phyloP scores from a whole-genome alignment of 192 early-diverging fungal species.

The Coemansia sp. region DNA sequence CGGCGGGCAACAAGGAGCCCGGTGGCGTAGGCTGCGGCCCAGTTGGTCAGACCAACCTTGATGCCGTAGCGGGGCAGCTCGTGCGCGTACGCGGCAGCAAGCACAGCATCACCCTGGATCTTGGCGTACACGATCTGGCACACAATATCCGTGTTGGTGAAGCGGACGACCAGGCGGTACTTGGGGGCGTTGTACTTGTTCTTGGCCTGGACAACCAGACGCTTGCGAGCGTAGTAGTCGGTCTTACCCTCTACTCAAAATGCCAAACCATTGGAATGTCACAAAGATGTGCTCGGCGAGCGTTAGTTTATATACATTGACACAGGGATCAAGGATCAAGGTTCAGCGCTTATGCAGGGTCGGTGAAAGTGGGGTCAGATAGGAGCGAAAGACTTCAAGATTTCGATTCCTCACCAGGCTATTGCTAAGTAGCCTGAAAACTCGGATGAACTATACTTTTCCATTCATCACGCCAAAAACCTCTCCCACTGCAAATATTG shows the following conservation, averaged over 20 bases:
- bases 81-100: slow-evolving; percentile 93
- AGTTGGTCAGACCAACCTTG: slow-evolving; percentile 99
- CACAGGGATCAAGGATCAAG: too few relatives aligned
- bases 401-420: slow-evolving; percentile 56
- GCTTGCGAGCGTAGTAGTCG: slow-evolving; percentile 99
- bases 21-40: slow-evolving; percentile 97
- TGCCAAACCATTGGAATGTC: slow-evolving; percentile 3
- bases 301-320: too few relatives aligned
- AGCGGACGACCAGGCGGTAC: slow-evolving; percentile 98
- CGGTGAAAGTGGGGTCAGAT: slow-evolving; percentile 60
- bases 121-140: slow-evolving; percentile 98
- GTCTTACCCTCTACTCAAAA: slow-evolving; percentile 92
- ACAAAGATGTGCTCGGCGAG: too few relatives aligned
- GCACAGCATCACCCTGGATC: slow-evolving; percentile 94
- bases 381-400: slow-evolving; percentile 81
- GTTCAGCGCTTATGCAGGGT: not conserved
- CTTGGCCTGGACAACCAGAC: slow-evolving; percentile 98
- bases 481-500: not conserved
- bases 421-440: slow-evolving; percentile 22
- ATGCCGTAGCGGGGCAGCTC: slow-evolving; percentile 95
- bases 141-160: slow-evolving; percentile 98
- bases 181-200: slow-evolving; percentile 99
- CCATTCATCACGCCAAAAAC: slow-evolving; percentile 61
- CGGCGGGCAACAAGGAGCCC: slow-evolving; percentile 97
- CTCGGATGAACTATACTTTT: slow-evolving; percentile 80